Base-by-base conservation (phyloP, 2,329 filamentous ascomycete genomes). In the Alternaria metachromatica region DNA sequence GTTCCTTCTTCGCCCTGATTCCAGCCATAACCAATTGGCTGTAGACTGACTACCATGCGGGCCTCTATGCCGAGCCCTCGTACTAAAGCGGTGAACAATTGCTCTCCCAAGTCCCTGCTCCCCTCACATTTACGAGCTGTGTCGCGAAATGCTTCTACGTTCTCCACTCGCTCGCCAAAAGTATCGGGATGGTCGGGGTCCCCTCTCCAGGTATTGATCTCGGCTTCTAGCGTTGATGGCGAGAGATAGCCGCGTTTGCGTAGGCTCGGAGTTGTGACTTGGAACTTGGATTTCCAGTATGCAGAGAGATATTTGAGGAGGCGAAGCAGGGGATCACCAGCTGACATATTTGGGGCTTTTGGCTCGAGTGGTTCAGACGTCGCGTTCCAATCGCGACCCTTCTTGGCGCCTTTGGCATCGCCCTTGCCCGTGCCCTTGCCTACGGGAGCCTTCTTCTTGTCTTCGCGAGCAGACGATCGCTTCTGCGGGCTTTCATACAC, bases 191-290 rank as follows among this genome's bases (percentile, higher is more conserved):
- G 86, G 60, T 88, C 83, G 0, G 84, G 82, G 53, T 90, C 86
- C 12, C 89, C 86, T 30, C 87, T 86, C 77, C 91, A 93, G 0
- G 88, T 89, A 30, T 90, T 89, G 7, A 91, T 88, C 63, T 96
- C 85, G n/a, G 89, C 87, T 70, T 93, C 90, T 3, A 97, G 82
- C 23, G 88, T 86, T 70, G 90, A 85, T n/a, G 93, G 86, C 0
- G 91, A 86, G 83, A 95, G 91, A 76, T 98, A 98, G 0, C 96
- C 96, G 76, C 88, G 86, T 81, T 98, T 99, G n/a, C 94, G 87
- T 21, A 98, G 75, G 0, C 92, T 93, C 0, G 94, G 93, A 0
- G 90, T 87, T 1, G 89, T 93, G 46, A 96, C 85, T 2, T 84
- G 87, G 78, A 97, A 99, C 33, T 90, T 86, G 72, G 94, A 91